These are phyloP conservation scores for Mycena sanguinolenta DNA, from an alignment of 768 basidiomycete species.

Conservation along the genomic window DNA sequence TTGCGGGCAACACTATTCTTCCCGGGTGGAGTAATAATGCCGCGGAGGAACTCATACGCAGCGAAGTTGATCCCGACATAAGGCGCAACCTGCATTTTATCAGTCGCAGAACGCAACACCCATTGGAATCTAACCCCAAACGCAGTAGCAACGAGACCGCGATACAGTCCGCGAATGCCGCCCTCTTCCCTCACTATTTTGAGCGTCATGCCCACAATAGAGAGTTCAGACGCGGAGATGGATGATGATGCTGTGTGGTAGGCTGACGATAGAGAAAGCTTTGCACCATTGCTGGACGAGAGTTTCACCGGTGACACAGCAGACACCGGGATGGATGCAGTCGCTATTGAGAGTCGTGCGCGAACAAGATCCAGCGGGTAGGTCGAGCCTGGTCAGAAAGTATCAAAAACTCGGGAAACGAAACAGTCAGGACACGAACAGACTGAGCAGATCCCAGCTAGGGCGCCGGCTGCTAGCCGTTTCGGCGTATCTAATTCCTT, in stretches of 20 bases:
- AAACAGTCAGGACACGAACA: constrained; percentile 66
- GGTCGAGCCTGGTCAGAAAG: constrained; percentile 70
- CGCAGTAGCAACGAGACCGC: constrained; percentile 87
- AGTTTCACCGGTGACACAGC: constrained; percentile 31
- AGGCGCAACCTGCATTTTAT: constrained; percentile 68
- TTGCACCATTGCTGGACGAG: constrained; percentile 43
- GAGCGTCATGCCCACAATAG: constrained; percentile 90
- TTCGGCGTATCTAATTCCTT: constrained; percentile 90
- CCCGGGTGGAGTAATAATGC: constrained; percentile 85
- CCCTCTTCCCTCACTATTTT: constrained; percentile 95
- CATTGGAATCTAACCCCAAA: constrained; percentile 62
- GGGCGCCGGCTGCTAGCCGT: constrained; percentile 86
- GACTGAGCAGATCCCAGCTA: constrained; percentile 95
- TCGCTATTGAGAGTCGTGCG: constrained; percentile 92
- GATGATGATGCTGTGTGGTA: constrained; percentile 68
- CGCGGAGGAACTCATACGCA: constrained; percentile 88
- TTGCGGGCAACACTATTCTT: constrained; percentile 78
- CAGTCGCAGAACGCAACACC: too few relatives aligned
- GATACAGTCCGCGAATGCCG: constrained; percentile 87
- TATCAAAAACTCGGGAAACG: constrained; percentile 25
- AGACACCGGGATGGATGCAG: constrained; percentile 75
- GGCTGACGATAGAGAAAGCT: constrained; percentile 58
- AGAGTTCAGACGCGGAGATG: constrained; percentile 61
- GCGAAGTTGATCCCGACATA: constrained; percentile 94
- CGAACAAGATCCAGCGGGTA: constrained; percentile 96